Percentiles rank a stretch among this genome's conserved stretches.
phyloP scores from a whole-genome alignment of 768 basidiomycete genomes.

The Hygrocybe coccinea region DNA sequence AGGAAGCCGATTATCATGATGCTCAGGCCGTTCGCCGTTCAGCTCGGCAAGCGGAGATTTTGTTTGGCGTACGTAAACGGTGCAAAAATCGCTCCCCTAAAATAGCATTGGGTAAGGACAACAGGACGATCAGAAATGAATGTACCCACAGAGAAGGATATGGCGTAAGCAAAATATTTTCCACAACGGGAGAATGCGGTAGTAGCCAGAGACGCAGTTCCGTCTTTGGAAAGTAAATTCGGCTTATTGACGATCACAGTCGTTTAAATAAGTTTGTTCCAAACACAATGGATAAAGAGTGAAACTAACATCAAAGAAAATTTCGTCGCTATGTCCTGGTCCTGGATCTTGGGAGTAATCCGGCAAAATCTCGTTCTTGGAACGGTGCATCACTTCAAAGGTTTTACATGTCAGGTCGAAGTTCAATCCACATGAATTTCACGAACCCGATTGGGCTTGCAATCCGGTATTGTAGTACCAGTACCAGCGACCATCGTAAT shows the following conservation, averaged over 20 bases:
- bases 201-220: conserved; percentile 58
- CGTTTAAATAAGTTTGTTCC: background rate
- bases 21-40: conserved; percentile 34
- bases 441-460: conserved; percentile 55
- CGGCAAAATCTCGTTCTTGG: conserved; percentile 49
- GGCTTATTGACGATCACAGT: conserved; percentile 46
- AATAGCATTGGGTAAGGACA: conserved; percentile 3
- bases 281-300: background rate
- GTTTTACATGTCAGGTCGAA: background rate
- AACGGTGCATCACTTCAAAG: conserved; percentile 51
- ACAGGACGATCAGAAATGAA: conserved; percentile 6
- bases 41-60: conserved; percentile 46
- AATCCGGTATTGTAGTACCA: conserved; percentile 78
- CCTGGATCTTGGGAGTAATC: conserved; percentile 43
- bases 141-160: conserved; percentile 59
- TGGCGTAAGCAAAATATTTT: conserved; percentile 71
- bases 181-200: conserved; percentile 63
- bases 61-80: conserved; percentile 63
- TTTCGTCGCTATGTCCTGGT: conserved; percentile 50
- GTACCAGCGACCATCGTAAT: conserved; percentile 71
- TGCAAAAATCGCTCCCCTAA: conserved; percentile 72
- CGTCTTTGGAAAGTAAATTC: conserved; percentile 68
- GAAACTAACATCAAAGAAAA: conserved; percentile 67
- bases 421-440: conserved; percentile 10
- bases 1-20: conserved; percentile 48